These are phyloP conservation scores for Metschnikowia orientalis DNA, from an alignment of 805 yeast genomes.

Conservation along the genomic window DNA sequence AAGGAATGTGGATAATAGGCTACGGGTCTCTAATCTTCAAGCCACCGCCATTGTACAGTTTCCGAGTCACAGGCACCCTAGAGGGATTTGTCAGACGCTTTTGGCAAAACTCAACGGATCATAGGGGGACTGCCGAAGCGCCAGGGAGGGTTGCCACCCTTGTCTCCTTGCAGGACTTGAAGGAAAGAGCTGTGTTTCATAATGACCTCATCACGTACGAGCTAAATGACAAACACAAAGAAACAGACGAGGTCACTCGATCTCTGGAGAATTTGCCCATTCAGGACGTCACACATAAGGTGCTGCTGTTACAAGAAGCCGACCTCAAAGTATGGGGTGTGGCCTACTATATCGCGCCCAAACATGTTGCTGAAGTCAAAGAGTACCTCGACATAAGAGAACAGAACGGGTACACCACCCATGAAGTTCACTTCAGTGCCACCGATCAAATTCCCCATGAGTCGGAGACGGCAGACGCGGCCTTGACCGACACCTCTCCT, in stretches of 20 bases:
- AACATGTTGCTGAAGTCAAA: constrained; percentile 54
- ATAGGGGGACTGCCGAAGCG: constrained; percentile 78
- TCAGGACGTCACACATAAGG: constrained; percentile 6
- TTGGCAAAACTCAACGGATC: constrained; percentile 90
- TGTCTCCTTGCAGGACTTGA: constrained; percentile 54
- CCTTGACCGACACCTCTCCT: neutral
- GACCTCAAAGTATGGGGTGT: constrained; percentile 69
- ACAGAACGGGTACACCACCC: constrained; percentile 80
- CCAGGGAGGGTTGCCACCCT: constrained; percentile 91
- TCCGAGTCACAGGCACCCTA: constrained; percentile 66
- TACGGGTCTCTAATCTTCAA: constrained; percentile 87
- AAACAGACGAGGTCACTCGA: neutral
- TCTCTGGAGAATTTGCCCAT: constrained; percentile 9
- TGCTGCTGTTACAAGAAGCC: constrained; percentile 27
- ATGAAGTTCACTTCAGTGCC: constrained; percentile 60
- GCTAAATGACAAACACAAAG: constrained; percentile 8
- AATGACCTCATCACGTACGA: constrained; percentile 40
- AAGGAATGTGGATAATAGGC: constrained; percentile 76
- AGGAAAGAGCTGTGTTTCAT: constrained; percentile 36
- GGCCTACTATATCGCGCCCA: constrained; percentile 74
- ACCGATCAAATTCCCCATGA: constrained; percentile 16
- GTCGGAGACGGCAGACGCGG: constrained; percentile 5
- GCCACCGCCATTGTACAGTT: constrained; percentile 73
- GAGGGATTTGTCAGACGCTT: constrained; percentile 76
- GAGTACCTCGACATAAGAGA: constrained; percentile 78